Conservation (phyloP, 1,284 basidiomycete species). For the Cutaneotrichosporon daszewskae region DNA sequence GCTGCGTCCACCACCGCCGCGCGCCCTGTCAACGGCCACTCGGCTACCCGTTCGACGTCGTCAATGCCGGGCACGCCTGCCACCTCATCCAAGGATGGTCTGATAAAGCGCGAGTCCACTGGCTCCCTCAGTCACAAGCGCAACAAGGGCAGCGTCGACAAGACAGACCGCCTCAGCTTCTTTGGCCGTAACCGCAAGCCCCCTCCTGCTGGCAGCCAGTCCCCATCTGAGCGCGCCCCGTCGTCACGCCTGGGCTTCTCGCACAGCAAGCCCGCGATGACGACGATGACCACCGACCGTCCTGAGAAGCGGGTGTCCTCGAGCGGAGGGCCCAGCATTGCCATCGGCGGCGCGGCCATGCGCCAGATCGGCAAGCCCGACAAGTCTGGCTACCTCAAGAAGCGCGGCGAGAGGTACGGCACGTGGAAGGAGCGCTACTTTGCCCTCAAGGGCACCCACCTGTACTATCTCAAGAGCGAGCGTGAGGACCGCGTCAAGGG, state of each 20-base stretch:
- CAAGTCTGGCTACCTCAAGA: conserved; percentile 88
- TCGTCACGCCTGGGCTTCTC: conserved; percentile 25
- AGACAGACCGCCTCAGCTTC: conserved; percentile 53
- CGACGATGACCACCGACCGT: conserved; percentile 15
- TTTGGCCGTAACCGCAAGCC: conserved; percentile 75
- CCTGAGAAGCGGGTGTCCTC: conserved; percentile 39
- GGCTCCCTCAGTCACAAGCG: conserved; percentile 44
- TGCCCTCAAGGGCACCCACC: conserved; percentile 84
- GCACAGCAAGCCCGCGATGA: conserved; percentile 7
- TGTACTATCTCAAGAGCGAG: conserved; percentile 77
- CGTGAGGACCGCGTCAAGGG: conserved; percentile 89
- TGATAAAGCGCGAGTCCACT: conserved; percentile 39
- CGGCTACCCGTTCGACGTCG: conserved; percentile 12
- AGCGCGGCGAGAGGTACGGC: conserved; percentile 90
- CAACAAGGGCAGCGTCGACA: conserved; percentile 46
- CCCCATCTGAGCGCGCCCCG: conserved; percentile 16
- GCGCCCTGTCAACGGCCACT: conserved; percentile 1
- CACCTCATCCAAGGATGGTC: conserved; percentile 1
- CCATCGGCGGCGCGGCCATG: conserved; percentile 52
- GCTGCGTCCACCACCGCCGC: too few species aligned
- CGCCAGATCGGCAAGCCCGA: conserved; percentile 85
- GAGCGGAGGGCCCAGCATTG: conserved; percentile 1
- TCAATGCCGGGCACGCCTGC: conserved; percentile 10
- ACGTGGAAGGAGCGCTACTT: conserved; percentile 91
- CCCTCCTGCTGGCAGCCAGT: conserved; percentile 54